These are phyloP conservation scores for Rhynchosporium graminicola DNA, from an alignment of 2,329 filamentous ascomycete genomes.

Conservation along the genomic window DNA sequence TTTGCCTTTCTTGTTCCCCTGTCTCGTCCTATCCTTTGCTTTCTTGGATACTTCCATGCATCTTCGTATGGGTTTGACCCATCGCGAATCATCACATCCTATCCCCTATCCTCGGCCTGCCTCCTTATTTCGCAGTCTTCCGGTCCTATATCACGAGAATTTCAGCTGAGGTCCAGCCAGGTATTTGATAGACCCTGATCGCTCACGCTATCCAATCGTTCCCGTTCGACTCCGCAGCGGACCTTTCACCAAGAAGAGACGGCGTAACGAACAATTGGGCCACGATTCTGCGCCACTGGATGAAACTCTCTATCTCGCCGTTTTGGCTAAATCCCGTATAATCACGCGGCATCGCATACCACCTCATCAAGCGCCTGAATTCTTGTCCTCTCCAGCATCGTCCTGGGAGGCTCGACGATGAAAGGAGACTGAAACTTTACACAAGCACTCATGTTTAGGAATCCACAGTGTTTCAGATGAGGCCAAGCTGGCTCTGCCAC, in stretches of 20 bases:
- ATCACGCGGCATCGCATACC: conserved; percentile 18
- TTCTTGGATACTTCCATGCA: not conserved
- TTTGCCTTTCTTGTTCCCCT: conserved; percentile 5
- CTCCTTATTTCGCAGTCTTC: too few relatives aligned
- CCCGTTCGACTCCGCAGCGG: conserved; percentile 1
- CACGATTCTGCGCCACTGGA: conserved; percentile 16
- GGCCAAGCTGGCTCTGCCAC: conserved; percentile 12
- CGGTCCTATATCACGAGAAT: too few relatives aligned
- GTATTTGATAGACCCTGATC: not conserved
- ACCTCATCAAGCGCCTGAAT: conserved; percentile 19
- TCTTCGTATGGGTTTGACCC: not conserved
- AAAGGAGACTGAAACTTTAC: conserved; percentile 20
- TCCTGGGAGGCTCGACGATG: conserved; percentile 1
- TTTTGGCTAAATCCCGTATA: conserved; percentile 14
- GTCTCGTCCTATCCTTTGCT: conserved; percentile 5
- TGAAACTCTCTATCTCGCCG: conserved; percentile 17
- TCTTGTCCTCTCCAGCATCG: not conserved
- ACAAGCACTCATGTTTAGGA: conserved; percentile 18
- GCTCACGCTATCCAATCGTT: conserved; percentile 14
- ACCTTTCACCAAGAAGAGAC: not conserved
- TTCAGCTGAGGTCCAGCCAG: not conserved
- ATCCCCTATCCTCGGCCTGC: not conserved
- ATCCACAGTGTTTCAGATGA: conserved; percentile 19
- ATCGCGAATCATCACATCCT: not conserved
- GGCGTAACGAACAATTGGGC: conserved; percentile 1